Evolutionary conservation across 2,329 filamentous ascomycete species (phyloP), one percentile per base, ranked within the genome.

Genomic region (Clonostachys rhizophaga): DNA sequence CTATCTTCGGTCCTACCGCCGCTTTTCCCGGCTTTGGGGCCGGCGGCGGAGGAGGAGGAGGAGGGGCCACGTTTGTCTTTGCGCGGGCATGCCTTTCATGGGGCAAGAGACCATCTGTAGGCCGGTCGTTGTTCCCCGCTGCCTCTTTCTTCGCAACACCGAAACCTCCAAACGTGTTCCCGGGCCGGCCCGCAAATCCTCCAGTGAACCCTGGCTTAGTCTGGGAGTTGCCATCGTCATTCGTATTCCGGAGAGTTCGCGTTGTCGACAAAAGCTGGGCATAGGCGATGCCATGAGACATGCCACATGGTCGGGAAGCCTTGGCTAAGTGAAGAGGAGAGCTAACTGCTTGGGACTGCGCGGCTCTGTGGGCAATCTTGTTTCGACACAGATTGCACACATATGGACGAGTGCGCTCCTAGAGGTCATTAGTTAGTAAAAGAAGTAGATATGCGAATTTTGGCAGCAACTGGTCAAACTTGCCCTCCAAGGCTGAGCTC

Each of bases 401-500:
- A 56, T 69, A 71, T 44, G 62, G 59, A 57, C 63, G 61, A 54
- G 59, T 56, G 50, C 59, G 65, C 55, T 63, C 17, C 14, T 18
- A n/a, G 36, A 45, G 17, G 47, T 7, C 39, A 45, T 42, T 40
- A 46, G 43, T 54, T 44, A 56, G 46, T 33, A 20, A 39, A 2
- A 45, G 34, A 36, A 8, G 10, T 33, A 11, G 14, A 13, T 14
- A 18, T 14, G 6, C 14, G 24, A 6, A 7, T 18, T 20, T 33
- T 30, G 13, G 24, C 24, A 30, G 24, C 24, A 30, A 10, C 41
- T 46, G 35, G n/a, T 30, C 11, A 18, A 3, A 44, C 61, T 50
- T 52, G 72, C 72, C 64, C 66, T 65, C 57, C 63, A 67, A 55
- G 62, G 50, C 52, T 64, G 64, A 54, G 64, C 63, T 62, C 69